Base-by-base conservation (phyloP, 805 yeast species). In the Barnettozyma pratensis region DNA sequence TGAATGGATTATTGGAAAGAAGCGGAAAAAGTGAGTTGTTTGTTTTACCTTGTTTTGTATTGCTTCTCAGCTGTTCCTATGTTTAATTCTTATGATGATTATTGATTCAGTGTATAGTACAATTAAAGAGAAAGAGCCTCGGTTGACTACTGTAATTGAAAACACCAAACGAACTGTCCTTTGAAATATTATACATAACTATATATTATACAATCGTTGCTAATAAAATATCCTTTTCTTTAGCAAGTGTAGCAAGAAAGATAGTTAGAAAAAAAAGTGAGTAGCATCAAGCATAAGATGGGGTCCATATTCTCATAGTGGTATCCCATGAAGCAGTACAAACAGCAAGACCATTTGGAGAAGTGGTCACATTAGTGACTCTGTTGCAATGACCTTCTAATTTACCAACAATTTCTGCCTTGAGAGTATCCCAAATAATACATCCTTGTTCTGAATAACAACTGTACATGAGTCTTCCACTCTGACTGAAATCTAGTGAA, bases 261-360 rank as follows among this genome's bases (percentile, higher is more conserved):
- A 19, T 19, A 2, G 19, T 19, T 19, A 19, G 19, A 19, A 19
- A 19, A 19, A 19, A 19, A 19, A 19, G 19, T 19, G 19, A 2
- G 19, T 28, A 7, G 7, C n/a, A 26, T 50, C 35, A 59, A 3
- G 58, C 54, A 39, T 55, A 59, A 10, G 60, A 54, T 2, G 76
- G 74, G 0, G 76, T 66, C 90, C 91, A 86, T 2, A 86, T 69
- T 55, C 78, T 80, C 55, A 85, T 74, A 1, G 91, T 80, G 7
- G 81, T 66, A 61, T 88, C 96, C 86, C 95, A 84, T 1, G 92
- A 84, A 1, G 87, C 84, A 2, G 96, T 86, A 48, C 84, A 81
- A 8, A 90, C 74, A 0, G 85, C 90, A 26, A 77, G 61, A 0
- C 97, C 96, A 64, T 88, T 87, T 0, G 82, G 82, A 54, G 90